phyloP scores from a whole-genome alignment of 441 rosid genomes.

The Populus hybrid region DNA sequence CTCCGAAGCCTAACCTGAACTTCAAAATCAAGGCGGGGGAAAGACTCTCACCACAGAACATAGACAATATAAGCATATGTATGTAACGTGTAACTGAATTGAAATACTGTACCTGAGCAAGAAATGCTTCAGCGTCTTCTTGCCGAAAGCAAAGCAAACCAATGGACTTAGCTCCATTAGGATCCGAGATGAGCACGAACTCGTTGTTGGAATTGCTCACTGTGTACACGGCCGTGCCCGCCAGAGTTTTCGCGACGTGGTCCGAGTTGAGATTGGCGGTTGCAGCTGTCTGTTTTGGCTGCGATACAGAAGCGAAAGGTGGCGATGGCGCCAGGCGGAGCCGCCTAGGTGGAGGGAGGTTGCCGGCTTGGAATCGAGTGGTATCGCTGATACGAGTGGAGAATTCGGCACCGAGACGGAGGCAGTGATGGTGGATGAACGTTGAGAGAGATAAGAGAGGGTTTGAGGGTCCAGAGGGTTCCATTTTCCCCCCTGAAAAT shows the following conservation, averaged over 20 bases:
- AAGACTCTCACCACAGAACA: not conserved
- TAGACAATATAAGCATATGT: not conserved
- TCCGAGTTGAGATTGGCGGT: conserved; percentile 39
- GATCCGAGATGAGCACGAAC: conserved; percentile 89
- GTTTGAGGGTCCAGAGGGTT: conserved; percentile 49
- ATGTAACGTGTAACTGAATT: not conserved
- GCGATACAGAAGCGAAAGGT: conserved; percentile 59
- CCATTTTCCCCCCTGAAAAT: conserved; percentile 32
- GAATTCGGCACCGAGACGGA: conserved; percentile 56
- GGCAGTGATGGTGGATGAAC: conserved; percentile 67
- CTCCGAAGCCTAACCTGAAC: conserved; percentile 69
- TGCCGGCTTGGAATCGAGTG: conserved; percentile 36
- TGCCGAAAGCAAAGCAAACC: conserved; percentile 87
- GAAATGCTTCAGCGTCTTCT: conserved; percentile 91
- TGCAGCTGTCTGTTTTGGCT: conserved; percentile 38
- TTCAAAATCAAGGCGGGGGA: not conserved
- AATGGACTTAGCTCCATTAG: conserved; percentile 69
- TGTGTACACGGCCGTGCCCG: conserved; percentile 73
- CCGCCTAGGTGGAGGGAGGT: conserved; percentile 22
- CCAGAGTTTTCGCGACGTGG: conserved; percentile 66
- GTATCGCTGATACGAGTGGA: conserved; percentile 58
- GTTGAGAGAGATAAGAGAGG: conserved; percentile 64
- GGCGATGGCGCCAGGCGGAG: conserved; percentile 31
- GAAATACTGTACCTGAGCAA: conserved; percentile 51
- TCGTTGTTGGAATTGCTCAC: conserved; percentile 86